Evolutionary conservation across 2,329 filamentous ascomycete genomes (phyloP).

Genomic region (Sarocladiaceae sp.): DNA sequence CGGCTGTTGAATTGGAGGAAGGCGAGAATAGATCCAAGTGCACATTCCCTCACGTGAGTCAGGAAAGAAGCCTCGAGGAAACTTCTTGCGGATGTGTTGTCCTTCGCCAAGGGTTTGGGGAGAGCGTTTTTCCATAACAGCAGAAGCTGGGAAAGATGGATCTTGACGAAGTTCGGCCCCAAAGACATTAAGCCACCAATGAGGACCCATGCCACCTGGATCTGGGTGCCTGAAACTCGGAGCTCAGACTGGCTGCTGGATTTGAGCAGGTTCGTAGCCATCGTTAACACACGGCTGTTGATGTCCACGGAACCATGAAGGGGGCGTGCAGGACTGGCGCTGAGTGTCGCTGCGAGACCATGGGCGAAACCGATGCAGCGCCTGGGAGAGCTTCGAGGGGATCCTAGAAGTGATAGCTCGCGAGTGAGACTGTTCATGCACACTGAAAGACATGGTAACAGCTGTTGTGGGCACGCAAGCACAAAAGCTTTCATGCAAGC

Average conservation of each 20-base stretch:
- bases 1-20: constrained; percentile 93
- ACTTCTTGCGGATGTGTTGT: constrained; percentile 80
- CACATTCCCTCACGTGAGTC: constrained; percentile 91
- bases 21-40: constrained; percentile 82
- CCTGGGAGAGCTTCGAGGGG: constrained; percentile 72
- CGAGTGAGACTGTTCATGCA: constrained; percentile 94
- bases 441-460: constrained; percentile 85
- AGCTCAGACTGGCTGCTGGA: constrained; percentile 88
- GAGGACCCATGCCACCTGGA: constrained; percentile 96
- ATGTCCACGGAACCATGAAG: constrained; percentile 94
- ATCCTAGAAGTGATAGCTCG: constrained; percentile 74
- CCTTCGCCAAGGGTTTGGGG: constrained; percentile 88
- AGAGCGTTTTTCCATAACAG: constrained; percentile 96
- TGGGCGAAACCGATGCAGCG: constrained; percentile 89
- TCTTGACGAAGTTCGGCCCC: constrained; percentile 97
- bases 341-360: constrained; percentile 84
- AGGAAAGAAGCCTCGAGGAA: constrained; percentile 88
- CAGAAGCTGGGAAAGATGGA: constrained; percentile 89
- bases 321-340: constrained; percentile 81
- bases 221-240: constrained; percentile 85
- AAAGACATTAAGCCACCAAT: constrained; percentile 96
- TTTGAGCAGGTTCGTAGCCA: constrained; percentile 89
- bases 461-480: constrained; percentile 84
- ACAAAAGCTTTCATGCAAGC: constrained; percentile 84
- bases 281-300: constrained; percentile 83